Base-by-base conservation (phyloP, 495 filamentous ascomycete genomes). In the Aspergillus steynii region DNA sequence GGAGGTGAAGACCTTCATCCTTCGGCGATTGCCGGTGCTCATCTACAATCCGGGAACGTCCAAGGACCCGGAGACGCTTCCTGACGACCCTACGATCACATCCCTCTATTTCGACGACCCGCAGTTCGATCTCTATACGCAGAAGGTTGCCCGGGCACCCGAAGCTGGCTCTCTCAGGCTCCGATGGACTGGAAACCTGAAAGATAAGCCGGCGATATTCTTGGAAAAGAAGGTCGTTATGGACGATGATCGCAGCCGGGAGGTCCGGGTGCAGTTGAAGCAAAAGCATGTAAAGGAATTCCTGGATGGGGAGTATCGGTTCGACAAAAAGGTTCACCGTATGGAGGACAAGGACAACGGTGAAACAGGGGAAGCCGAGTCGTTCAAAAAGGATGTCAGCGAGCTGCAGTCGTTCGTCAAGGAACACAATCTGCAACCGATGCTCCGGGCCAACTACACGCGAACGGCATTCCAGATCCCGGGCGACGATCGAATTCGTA, bases 401-500 rank as follows among this genome's bases (percentile, higher is more conserved):
- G 86, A 88, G 56, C 84, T 98, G 54, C 92, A 97, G 70, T 78
- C 81, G 0, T 94, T 95, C 65, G 87, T 97, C 69, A 84, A 86
- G 64, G 83, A 89, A 32, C 82, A 90, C 66, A 83, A 90, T 58
- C 81, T 99, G 42, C 84, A 93, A 72, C 95, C 95, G 5, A 84
- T 96, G 59, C 75, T 98, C 45, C 86, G 95, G 26, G 96, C 95
- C 54, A 96, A 95, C 73, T 98, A 98, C 71, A 92, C 87, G 12
- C 89, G 96, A 47, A 96, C 93, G 0, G 95, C 95, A 4, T 99
- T 97, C 80, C 94, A 99, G 70, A 96, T 97, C 50, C 95, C 95
- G 14, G 88, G 91, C 5, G 92, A 98, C 71, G 87, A 95, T 71
- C 88, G 92, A 31, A 88, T 99, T 34, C 85, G 96, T 45, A 90